Evolutionary conservation across 2,329 filamentous ascomycete genomes (phyloP), one percentile per base, ranked within the genome.

Genomic region (Fusarium clavum): DNA sequence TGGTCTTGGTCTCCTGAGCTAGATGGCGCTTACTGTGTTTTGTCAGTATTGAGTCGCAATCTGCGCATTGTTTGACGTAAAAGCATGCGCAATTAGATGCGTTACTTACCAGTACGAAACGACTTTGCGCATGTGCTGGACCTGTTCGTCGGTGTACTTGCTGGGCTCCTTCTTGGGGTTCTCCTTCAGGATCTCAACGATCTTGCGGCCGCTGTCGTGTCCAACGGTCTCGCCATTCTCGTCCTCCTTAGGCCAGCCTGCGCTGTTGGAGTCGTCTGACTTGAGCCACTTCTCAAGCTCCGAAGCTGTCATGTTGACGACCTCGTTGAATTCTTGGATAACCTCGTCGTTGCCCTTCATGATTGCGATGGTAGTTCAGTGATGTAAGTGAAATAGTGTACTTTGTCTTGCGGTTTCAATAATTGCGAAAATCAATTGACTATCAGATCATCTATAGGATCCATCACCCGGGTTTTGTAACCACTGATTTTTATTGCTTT

Each of bases 261-360:
- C 84, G 20, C 81, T 83, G 49, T 83, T 82, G 12, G 88, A 91
- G 32, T 88, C 83, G n/a, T 86, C 83, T 9, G 84, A 82, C 66
- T 86, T 83, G 25, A 91, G 83, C 90, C 89, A 91, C 25, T 84
- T 81, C 71, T 88, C 83, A 18, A 92, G 83, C 67, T 91, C 88
- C 3, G 82, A 77, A 3, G 88, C 81, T 13, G 83, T 85, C 89
- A 92, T 91, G 77, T 91, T 91, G 77, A 91, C 88, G 48, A 90
- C 78, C 41, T 87, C 83, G 66, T 91, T 90, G 82, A 91, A 92
- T 75, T 91, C 88, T 52, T 85, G 84, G 67, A 79, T 75, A 41
- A 79, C 77, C 32, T 78, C 74, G 4, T 77, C 72, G 29, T 71
- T 67, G 63, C 40, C 61, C 60, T 76, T 76, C 75, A 76, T 76